Conservation (phyloP, 2,329 filamentous ascomycete species). For the Lachnellula occidentalis region DNA sequence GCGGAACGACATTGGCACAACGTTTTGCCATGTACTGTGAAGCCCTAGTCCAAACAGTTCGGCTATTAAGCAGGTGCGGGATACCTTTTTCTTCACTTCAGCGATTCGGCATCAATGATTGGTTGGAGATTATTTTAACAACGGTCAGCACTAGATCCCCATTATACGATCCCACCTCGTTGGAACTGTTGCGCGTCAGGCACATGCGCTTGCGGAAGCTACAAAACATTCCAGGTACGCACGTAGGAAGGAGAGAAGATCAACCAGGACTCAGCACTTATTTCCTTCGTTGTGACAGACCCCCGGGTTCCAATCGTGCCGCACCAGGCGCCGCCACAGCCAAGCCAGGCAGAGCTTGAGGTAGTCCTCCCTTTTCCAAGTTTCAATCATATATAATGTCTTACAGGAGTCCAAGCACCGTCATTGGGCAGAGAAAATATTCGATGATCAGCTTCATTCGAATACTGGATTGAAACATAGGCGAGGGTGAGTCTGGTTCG, state of each 20-base stretch:
- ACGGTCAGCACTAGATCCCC: constrained; percentile 37
- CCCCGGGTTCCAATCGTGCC: constrained; percentile 17
- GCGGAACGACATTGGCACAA: constrained; percentile 43
- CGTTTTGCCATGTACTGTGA: constrained; percentile 53
- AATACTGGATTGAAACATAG: constrained; percentile 44
- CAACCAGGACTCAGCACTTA: constrained; percentile 19
- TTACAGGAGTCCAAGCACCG: constrained; percentile 34
- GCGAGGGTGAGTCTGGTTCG: constrained; percentile 29
- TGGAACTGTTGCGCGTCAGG: constrained; percentile 44
- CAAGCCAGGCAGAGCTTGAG: constrained; percentile 21
- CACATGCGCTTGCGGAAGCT: constrained; percentile 48
- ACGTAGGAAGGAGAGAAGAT: neutral
- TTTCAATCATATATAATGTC: constrained; percentile 4
- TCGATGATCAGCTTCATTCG: constrained; percentile 45
- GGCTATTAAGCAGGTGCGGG: constrained; percentile 46
- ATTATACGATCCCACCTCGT: constrained; percentile 49
- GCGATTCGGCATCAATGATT: neutral
- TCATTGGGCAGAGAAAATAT: constrained; percentile 59
- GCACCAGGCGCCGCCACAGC: constrained; percentile 16
- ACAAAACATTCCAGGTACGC: constrained; percentile 42
- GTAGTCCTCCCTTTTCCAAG: constrained; percentile 14
- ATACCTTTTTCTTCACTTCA: neutral
- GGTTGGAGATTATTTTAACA: constrained; percentile 12
- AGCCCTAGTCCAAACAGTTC: constrained; percentile 44
- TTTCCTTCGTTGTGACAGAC: constrained; percentile 17